These are phyloP conservation scores for Globisporangium acanthophoron DNA, from an alignment of 352 stramenopile species.

Conservation along the genomic window DNA sequence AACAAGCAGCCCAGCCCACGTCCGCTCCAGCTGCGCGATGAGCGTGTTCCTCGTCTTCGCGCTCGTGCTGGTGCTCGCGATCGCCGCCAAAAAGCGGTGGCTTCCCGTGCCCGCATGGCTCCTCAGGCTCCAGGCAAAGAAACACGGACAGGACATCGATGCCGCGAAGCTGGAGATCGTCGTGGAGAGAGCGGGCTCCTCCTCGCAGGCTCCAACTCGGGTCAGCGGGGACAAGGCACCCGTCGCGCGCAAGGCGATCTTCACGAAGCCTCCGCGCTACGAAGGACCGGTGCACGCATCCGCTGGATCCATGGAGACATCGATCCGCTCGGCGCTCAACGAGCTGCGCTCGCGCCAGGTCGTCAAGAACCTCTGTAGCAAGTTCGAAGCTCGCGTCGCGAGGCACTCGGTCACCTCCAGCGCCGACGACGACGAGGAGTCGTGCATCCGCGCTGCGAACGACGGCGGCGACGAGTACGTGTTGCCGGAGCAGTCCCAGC, in stretches of 20 bases:
- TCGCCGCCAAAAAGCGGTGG: conserved; percentile 19
- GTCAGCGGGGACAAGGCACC: not conserved
- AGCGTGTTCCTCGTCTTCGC: conserved; percentile 21
- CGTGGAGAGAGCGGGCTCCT: conserved; percentile 21
- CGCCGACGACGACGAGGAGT: conserved; percentile 15
- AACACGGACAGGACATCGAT: conserved; percentile 10
- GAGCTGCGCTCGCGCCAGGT: conserved; percentile 45
- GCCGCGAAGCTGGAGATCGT: conserved; percentile 34
- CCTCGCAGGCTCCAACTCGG: not conserved
- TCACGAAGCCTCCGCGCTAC: conserved; percentile 11
- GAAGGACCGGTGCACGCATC: conserved; percentile 5
- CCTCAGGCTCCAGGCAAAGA: conserved; percentile 27
- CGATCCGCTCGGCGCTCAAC: conserved; percentile 38
- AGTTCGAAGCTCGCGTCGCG: conserved; percentile 29
- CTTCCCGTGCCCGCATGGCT: conserved; percentile 12
- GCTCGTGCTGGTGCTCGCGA: conserved; percentile 19
- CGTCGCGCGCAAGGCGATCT: conserved; percentile 7
- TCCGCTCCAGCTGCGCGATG: not conserved
- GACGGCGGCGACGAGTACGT: conserved; percentile 13
- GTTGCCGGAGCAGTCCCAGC: conserved; percentile 9
- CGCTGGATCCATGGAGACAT: conserved; percentile 27
- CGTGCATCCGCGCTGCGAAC: conserved; percentile 6
- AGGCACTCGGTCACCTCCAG: conserved; percentile 8
- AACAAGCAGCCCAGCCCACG: not conserved
- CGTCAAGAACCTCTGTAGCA: conserved; percentile 48